These are phyloP conservation scores for Gracilaria vermiculophylla DNA, from an alignment of 23 red algal species.

Conservation along the genomic window DNA sequence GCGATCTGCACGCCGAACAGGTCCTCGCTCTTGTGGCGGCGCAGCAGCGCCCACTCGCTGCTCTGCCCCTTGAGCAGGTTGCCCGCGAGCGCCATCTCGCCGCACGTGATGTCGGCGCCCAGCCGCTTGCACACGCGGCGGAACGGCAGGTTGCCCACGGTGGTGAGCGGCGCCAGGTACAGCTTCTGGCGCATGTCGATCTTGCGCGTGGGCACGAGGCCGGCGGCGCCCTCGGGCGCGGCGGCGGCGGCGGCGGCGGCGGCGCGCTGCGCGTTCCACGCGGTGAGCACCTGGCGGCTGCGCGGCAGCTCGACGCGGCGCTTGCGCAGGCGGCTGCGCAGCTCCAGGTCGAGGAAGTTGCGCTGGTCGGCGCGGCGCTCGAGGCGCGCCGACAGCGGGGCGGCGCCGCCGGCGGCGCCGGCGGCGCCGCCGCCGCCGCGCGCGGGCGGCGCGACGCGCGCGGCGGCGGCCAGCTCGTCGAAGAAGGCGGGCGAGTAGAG, in stretches of 20 bases:
- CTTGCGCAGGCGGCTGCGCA: constrained; percentile 50
- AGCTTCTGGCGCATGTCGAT: constrained; percentile 73
- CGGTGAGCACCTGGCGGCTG: neutral
- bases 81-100: constrained; percentile 81
- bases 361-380: constrained; percentile 2
- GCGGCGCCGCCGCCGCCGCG: no score
- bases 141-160: constrained; percentile 83
- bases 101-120: constrained; percentile 83
- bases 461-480: neutral
- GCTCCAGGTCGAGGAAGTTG: constrained; percentile 37
- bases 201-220: neutral
- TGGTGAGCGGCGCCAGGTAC: constrained; percentile 85
- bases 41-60: constrained; percentile 83
- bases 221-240: constrained; percentile 13
- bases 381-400: neutral
- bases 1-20: constrained; percentile 90
- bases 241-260: neutral
- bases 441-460: neutral
- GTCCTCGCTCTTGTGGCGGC: constrained; percentile 76
- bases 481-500: constrained; percentile 35
- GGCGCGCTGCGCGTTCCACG: neutral
- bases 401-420: no score
- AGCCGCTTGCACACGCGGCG: constrained; percentile 72
- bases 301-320: neutral
- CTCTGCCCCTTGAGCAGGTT: constrained; percentile 81